Percentiles rank a stretch among this genome's conserved stretches.
Evolutionary conservation across 1,284 basidiomycete species (phyloP).

Genomic region (Mycosarcoma mackinlayi): DNA sequence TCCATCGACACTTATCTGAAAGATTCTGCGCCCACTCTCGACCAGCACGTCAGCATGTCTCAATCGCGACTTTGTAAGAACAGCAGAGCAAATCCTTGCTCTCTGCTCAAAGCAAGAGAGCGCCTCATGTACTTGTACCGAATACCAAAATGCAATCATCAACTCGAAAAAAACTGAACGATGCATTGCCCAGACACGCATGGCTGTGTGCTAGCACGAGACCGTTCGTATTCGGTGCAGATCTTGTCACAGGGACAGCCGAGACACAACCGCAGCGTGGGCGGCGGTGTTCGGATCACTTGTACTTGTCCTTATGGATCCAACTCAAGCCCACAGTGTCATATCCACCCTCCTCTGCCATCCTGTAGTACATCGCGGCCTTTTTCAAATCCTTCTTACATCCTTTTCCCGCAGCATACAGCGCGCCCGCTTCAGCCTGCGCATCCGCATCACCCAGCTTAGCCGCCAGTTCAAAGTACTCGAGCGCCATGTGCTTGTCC

Average conservation of each 20-base stretch:
- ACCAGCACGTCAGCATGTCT: no score
- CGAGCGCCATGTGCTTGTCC: slow-evolving; percentile 76
- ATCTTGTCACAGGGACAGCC: no score
- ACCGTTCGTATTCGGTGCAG: no score
- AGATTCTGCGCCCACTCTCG: no score
- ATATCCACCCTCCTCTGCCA: slow-evolving; percentile 72
- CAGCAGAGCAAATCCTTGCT: not conserved
- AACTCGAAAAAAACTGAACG: not conserved
- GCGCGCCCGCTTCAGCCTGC: slow-evolving; percentile 81
- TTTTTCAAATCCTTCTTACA: slow-evolving; percentile 88
- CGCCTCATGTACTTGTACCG: slow-evolving; percentile 32
- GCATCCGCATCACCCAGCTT: slow-evolving; percentile 86
- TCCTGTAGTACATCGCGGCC: slow-evolving; percentile 88
- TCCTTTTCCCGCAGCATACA: slow-evolving; percentile 80
- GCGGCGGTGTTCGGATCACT: no score
- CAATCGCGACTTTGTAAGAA: not conserved
- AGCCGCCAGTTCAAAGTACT: slow-evolving; percentile 84
- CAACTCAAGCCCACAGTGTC: slow-evolving; percentile 63
- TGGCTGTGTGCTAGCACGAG: no score
- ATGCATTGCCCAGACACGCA: no score
- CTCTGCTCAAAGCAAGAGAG: not conserved
- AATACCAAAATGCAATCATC: slow-evolving; percentile 8
- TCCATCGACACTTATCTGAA: no score
- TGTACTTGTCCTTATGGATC: slow-evolving; percentile 65
- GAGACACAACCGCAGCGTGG: no score